Evolutionary conservation across 2,329 filamentous ascomycete genomes (phyloP), one percentile per base, ranked within the genome.

Genomic region (Penicillium palitans): DNA sequence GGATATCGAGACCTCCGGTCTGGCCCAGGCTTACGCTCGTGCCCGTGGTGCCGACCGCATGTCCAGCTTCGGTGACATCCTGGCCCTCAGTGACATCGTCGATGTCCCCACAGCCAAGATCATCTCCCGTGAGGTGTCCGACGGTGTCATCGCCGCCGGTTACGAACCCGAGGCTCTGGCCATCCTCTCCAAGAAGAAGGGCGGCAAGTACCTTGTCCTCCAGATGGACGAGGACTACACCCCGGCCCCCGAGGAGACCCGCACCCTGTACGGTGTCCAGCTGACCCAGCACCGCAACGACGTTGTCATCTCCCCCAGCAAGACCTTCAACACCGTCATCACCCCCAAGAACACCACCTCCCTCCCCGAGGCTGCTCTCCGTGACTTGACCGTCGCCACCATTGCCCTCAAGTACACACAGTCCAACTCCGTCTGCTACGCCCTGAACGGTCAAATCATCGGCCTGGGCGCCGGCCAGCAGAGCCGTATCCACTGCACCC

Each of bases 371-470:
- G 84, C 85, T 56, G 95, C 95, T 52, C 83, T 93, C 61, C 88
- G 93, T 61, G 95, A 99, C 72, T 82, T 99, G 64, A 93, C 93
- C 29, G 89, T 99, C 47, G 95, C 95, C 55, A 99, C 95, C 56
- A 97, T 99, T 72, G 92, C 95, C 35, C 84, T 98, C 70, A 99
- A 99, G 81, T 99, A 96, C 82, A 99, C 95, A 1, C 93, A 99
- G 80, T 96, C 92, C 74, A 99, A 99, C 85, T 97, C 93, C 27
- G 95, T 99, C 64, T 98, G 93, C 85, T 99, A 98, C 74, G 93
- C 95, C 55, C 83, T 91, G 63, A 93, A 96, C 70, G 95, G 95
- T 48, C 95, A 98, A 79, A 85, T 98, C 69, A 84, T 99, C 68
- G 95, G 95, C 65, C 87, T 99, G 56, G 95, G 95, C 65, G 95